Percentiles rank a stretch among this genome's conserved stretches.
These are phyloP conservation scores for Diaporthe sp. DNA, from an alignment of 2,329 filamentous ascomycete genomes.

Conservation along the genomic window DNA sequence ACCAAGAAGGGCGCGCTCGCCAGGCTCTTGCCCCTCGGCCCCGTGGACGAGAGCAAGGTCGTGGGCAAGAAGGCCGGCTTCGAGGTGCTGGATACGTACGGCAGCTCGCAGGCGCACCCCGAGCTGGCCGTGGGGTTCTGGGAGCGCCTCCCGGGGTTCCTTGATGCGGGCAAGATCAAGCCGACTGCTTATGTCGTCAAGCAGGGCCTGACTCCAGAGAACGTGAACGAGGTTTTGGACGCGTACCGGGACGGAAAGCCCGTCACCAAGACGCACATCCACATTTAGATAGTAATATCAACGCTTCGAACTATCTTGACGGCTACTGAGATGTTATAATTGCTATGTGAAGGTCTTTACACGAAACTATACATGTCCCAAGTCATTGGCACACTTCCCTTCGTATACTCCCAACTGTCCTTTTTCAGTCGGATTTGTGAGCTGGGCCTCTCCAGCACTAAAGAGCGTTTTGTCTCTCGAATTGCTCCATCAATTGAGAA, in stretches of 20 bases:
- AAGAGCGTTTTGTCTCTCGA: not conserved
- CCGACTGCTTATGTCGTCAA: slow-evolving; percentile 49
- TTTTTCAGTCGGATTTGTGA: not conserved
- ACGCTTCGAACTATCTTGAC: not conserved
- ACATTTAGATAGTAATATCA: slow-evolving; percentile 31
- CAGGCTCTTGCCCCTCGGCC: slow-evolving; percentile 45
- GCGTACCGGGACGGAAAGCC: slow-evolving; percentile 52
- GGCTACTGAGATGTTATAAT: not conserved
- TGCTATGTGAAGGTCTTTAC: not conserved
- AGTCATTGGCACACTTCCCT: not conserved
- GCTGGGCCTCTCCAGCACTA: too few relatives aligned
- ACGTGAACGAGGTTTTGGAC: slow-evolving; percentile 55
- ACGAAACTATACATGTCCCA: not conserved
- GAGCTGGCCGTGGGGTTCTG: slow-evolving; percentile 51
- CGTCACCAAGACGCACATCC: slow-evolving; percentile 43
- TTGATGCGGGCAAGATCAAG: slow-evolving; percentile 50
- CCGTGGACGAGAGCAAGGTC: slow-evolving; percentile 47
- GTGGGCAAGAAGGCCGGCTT: slow-evolving; percentile 50
- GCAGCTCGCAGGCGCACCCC: slow-evolving; percentile 46
- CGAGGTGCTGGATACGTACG: slow-evolving; percentile 48
- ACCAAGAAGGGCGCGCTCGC: slow-evolving; percentile 52
- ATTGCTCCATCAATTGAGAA: too few relatives aligned
- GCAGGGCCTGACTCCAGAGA: slow-evolving; percentile 50
- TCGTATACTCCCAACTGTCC: fast-evolving
- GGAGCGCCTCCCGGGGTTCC: slow-evolving; percentile 47